Percentiles rank a stretch among this genome's conserved stretches.
phyloP scores from a whole-genome alignment of 2,329 filamentous ascomycete species.

The Neopestalotiopsis clavispora region DNA sequence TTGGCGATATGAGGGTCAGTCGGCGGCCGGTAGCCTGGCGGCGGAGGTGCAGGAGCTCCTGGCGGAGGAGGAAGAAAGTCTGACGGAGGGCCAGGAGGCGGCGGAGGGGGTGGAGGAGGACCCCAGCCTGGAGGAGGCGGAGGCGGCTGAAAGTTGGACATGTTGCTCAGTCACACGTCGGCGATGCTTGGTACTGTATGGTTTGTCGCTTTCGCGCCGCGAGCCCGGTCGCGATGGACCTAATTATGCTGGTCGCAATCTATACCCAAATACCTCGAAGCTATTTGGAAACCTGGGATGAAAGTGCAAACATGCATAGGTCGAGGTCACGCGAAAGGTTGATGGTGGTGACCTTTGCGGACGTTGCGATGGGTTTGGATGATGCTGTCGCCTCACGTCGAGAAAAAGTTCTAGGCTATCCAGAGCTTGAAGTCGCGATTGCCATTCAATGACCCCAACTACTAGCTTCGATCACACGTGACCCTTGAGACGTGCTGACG shows the following conservation, averaged over 20 bases:
- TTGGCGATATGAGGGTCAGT: conserved; percentile 87
- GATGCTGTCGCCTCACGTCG: conserved; percentile 12
- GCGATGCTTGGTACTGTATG: conserved; percentile 7
- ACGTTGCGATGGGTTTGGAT: conserved; percentile 15
- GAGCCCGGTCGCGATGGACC: conserved; percentile 33
- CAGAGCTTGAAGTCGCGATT: conserved; percentile 1
- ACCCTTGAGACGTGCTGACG: neutral
- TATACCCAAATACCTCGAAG: conserved; percentile 14
- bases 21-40: conserved; percentile 82
- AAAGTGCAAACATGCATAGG: conserved; percentile 17
- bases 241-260: conserved; percentile 27
- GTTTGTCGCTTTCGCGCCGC: conserved; percentile 36
- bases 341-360: conserved; percentile 16
- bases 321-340: conserved; percentile 15
- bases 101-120: conserved; percentile 52
- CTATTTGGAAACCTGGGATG: conserved; percentile 1
- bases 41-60: conserved; percentile 70
- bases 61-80: conserved; percentile 63
- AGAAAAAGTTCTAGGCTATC: conserved; percentile 7
- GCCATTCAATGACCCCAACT: neutral
- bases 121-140: conserved; percentile 65
- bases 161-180: conserved; percentile 29
- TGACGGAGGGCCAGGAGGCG: conserved; percentile 60
- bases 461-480: conserved; percentile 5
- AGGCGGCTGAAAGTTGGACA: conserved; percentile 59